Conservation (phyloP, 495 filamentous ascomycete genomes). For the Xanthoparmelia taractica region DNA sequence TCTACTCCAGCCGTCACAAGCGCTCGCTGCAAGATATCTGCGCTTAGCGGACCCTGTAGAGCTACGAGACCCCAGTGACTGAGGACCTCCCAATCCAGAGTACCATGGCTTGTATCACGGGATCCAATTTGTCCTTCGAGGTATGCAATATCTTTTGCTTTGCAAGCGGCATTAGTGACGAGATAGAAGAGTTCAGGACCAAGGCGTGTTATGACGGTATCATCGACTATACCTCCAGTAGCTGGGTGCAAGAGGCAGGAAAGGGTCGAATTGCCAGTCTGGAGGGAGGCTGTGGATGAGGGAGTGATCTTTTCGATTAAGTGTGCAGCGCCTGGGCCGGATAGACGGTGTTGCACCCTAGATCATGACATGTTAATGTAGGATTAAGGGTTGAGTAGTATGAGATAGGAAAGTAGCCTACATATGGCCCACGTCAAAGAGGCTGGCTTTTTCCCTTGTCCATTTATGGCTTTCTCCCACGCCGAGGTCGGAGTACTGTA, state of each 20-base stretch:
- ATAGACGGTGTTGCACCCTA: slow-evolving; percentile 64
- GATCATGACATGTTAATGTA: neutral
- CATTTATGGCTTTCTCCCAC: slow-evolving; percentile 76
- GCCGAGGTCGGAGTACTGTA: slow-evolving; percentile 70
- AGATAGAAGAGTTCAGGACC: slow-evolving; percentile 69
- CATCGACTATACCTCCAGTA: slow-evolving; percentile 88
- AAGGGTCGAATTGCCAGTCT: slow-evolving; percentile 60
- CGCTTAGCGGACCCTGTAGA: slow-evolving; percentile 76
- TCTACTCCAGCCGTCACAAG: slow-evolving; percentile 36
- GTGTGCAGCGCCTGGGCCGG: slow-evolving; percentile 64
- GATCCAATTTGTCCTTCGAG: slow-evolving; percentile 53
- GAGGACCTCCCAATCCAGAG: slow-evolving; percentile 64
- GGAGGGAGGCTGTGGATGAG: slow-evolving; percentile 50
- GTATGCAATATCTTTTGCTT: slow-evolving; percentile 77
- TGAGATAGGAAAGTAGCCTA: slow-evolving; percentile 27
- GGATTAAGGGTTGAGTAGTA: neutral
- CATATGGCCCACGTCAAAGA: slow-evolving; percentile 75
- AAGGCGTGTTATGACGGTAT: slow-evolving; percentile 77
- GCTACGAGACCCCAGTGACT: slow-evolving; percentile 64
- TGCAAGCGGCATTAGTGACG: slow-evolving; percentile 91
- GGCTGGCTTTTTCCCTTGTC: slow-evolving; percentile 74
- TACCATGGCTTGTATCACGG: slow-evolving; percentile 36
- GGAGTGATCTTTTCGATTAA: slow-evolving; percentile 81
- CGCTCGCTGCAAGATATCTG: slow-evolving; percentile 54
- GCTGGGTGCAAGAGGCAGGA: slow-evolving; percentile 68